Evolutionary conservation across 257 asterid genomes (phyloP).

Genomic region (Solanum medicagineum): DNA sequence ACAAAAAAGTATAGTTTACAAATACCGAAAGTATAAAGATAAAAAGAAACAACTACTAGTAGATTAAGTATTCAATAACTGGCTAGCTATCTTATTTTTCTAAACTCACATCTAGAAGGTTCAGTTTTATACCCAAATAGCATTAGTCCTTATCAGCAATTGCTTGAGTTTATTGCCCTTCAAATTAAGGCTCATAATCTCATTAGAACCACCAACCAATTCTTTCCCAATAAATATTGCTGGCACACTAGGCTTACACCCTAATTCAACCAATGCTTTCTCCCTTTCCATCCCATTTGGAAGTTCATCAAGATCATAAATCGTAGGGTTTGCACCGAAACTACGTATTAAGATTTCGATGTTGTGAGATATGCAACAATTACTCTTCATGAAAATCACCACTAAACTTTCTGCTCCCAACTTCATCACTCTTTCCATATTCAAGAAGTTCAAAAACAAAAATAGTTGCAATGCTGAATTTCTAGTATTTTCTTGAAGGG

Average conservation of each 20-base stretch:
- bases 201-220: conserved; percentile 50
- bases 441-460: neutral
- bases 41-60: neutral
- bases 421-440: conserved; percentile 22
- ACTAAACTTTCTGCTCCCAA: conserved; percentile 31
- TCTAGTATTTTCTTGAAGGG: no score
- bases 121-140: conserved; percentile 37
- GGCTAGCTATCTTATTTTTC: neutral
- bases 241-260: conserved; percentile 43
- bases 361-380: conserved; percentile 41
- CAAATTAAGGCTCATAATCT: conserved; percentile 48
- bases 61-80: neutral
- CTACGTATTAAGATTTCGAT: conserved; percentile 24
- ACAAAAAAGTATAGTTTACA: neutral
- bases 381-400: conserved; percentile 49
- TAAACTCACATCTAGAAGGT: neutral
- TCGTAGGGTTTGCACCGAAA: conserved; percentile 38
- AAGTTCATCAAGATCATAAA: conserved; percentile 31
- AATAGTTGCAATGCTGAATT: no score
- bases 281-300: conserved; percentile 31
- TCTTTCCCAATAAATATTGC: conserved; percentile 42
- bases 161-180: conserved; percentile 32
- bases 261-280: conserved; percentile 27
- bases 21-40: neutral
- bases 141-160: conserved; percentile 39